These are phyloP conservation scores for Rhynchospora breviuscula DNA, from an alignment of 176 grass and related monocot genomes.

Conservation along the genomic window DNA sequence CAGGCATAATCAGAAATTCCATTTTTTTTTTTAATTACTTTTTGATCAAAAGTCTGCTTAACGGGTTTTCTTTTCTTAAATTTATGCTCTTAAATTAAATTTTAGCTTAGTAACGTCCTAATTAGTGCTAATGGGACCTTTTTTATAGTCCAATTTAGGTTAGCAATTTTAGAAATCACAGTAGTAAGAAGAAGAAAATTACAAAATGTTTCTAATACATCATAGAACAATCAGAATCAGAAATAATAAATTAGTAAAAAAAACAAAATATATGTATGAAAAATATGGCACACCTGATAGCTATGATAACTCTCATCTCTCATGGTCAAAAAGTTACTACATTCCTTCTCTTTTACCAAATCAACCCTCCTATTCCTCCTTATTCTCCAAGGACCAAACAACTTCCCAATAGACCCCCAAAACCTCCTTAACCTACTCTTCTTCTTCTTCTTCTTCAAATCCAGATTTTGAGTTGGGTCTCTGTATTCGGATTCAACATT, in stretches of 20 bases:
- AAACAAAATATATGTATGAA: not conserved
- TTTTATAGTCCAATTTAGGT: not conserved
- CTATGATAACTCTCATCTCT: not conserved
- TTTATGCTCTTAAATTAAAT: not conserved
- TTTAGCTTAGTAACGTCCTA: not conserved
- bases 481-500: conserved; percentile 30
- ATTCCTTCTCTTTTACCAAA: not conserved
- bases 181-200: not conserved
- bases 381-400: conserved; percentile 4
- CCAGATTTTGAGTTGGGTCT: not conserved
- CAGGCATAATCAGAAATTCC: no score
- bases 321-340: not conserved
- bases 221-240: not conserved
- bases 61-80: not conserved
- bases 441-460: not conserved
- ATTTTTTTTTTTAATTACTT: not conserved
- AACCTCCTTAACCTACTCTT: conserved; percentile 8
- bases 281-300: not conserved
- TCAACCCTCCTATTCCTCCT: not conserved
- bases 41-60: not conserved
- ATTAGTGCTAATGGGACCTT: not conserved
- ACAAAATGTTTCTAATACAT: not conserved
- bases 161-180: not conserved
- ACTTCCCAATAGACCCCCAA: not conserved
- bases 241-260: not conserved